These are phyloP conservation scores for Lagerstroemia speciosa DNA, from an alignment of 345 rosid species.

Conservation along the genomic window DNA sequence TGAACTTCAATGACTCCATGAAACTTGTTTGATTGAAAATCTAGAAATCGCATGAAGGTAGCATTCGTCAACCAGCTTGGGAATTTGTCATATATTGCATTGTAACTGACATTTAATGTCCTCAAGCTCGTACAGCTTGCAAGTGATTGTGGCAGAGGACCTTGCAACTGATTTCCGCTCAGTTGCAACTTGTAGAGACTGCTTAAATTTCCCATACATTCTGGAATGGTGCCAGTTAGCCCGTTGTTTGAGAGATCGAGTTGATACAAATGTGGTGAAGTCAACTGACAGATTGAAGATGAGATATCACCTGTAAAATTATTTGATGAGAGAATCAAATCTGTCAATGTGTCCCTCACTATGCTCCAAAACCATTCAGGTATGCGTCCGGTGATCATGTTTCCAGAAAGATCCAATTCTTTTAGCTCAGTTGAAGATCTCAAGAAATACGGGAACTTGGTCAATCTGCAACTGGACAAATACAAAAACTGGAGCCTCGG, in stretches of 20 bases:
- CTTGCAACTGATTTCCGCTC: not conserved
- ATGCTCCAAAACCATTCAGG: slow-evolving; percentile 10
- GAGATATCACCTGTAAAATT: not conserved
- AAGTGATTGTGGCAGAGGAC: not conserved
- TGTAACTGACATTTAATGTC: not conserved
- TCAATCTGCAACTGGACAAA: not conserved
- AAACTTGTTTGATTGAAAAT: slow-evolving; percentile 3
- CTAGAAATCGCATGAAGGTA: accelerated
- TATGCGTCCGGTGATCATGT: slow-evolving; percentile 15
- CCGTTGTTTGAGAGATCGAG: not conserved
- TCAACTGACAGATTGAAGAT: not conserved
- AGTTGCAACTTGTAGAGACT: not conserved
- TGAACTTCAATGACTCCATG: not conserved
- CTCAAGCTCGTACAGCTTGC: not conserved
- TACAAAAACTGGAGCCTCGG: not conserved
- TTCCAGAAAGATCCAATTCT: not conserved
- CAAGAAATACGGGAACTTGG: slow-evolving; percentile 7
- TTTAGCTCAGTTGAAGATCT: not conserved
- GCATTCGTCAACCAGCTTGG: not conserved
- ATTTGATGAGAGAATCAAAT: not conserved
- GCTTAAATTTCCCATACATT: slow-evolving; percentile 3
- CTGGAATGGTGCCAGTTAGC: not conserved
- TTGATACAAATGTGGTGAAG: accelerated
- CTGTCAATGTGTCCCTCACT: not conserved
- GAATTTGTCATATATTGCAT: not conserved